Conservation (phyloP, 1,284 basidiomycete species). For the Peniophora sp. region DNA sequence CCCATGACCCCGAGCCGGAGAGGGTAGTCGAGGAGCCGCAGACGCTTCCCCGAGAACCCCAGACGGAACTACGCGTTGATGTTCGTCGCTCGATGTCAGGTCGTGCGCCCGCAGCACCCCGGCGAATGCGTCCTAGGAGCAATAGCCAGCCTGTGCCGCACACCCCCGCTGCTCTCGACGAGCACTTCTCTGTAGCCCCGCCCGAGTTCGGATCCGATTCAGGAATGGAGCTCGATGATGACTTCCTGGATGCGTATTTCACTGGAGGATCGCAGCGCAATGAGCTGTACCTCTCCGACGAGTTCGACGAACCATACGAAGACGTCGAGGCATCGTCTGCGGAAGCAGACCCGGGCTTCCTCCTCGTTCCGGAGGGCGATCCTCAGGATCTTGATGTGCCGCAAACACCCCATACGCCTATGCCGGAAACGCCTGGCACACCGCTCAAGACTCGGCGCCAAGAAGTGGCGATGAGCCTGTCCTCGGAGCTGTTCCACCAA, state of each 20-base stretch:
- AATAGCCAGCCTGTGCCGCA: not conserved
- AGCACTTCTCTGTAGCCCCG: conserved; percentile 3
- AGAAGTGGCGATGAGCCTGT: conserved; percentile 10
- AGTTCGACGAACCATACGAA: conserved; percentile 33
- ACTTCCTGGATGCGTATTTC: conserved; percentile 39
- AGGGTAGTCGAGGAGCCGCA: conserved; percentile 12
- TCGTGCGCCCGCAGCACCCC: too few relatives aligned
- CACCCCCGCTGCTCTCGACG: conserved; percentile 1
- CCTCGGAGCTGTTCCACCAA: conserved; percentile 22
- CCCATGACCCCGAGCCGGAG: not conserved
- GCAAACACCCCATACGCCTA: conserved; percentile 1
- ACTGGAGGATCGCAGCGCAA: conserved; percentile 28
- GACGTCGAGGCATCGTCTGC: not conserved
- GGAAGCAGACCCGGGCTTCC: not conserved
- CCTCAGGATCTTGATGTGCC: not conserved
- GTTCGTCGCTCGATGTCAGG: conserved; percentile 9
- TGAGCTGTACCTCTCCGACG: conserved; percentile 38
- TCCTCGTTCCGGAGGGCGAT: not conserved
- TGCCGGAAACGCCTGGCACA: conserved; percentile 9
- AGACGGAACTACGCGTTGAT: conserved; percentile 13
- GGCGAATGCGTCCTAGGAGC: not conserved
- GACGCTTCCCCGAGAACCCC: conserved; percentile 10
- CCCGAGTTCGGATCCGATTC: conserved; percentile 26
- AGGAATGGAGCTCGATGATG: conserved; percentile 35
- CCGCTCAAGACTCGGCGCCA: conserved; percentile 5